Evolutionary conservation across 2,329 filamentous ascomycete genomes (phyloP), one percentile per base, ranked within the genome.

Genomic region (Xylariales sp.): DNA sequence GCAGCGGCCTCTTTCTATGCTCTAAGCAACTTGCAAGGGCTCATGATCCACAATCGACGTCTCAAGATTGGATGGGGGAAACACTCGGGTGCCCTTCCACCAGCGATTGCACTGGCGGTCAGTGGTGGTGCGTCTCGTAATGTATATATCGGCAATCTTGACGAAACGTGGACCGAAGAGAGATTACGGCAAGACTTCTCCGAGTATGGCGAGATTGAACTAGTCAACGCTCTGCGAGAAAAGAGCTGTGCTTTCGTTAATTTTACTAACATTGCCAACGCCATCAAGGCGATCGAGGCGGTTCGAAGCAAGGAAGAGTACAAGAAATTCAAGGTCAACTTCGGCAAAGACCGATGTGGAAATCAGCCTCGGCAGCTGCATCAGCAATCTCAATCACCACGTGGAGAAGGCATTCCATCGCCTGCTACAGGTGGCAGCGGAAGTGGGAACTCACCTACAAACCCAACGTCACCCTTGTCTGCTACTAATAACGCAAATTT

Each of bases 191-290:
- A 97, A 80, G 96, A 99, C 82, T 99, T 99, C 80, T 93, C 94
- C 41, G 95, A 98, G 79, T 98, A 93, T 76, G 96, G 96, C 72
- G 96, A 99, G 82, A 98, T 99, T 76, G 96, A 99, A 83, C 85
- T 99, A 71, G 94, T 99, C 71, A 99, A 99, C 82, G 93, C 96
- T 16, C 85, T 99, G 68, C 91, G 96, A 62, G 96, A 99, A 85
- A 99, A 99, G 90, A 97, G 94, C 83, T 99, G 96, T 80, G 96
- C 96, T 0, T 99, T 99, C 79, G 96, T 99, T 80, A 99, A 99
- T 84, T 99, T 99, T 80, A 99, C 96, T 78, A 99, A 99, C 83
- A 99, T 99, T 78, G 96, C 96, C 78, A 99, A 99, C 75, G 96
- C 96, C 58, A 99, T 99, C 85, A 99, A 99, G 85, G 96, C 96